Evolutionary conservation across 1,139 yeast genomes (phyloP).

Genomic region (Suhomyces terraborum): DNA sequence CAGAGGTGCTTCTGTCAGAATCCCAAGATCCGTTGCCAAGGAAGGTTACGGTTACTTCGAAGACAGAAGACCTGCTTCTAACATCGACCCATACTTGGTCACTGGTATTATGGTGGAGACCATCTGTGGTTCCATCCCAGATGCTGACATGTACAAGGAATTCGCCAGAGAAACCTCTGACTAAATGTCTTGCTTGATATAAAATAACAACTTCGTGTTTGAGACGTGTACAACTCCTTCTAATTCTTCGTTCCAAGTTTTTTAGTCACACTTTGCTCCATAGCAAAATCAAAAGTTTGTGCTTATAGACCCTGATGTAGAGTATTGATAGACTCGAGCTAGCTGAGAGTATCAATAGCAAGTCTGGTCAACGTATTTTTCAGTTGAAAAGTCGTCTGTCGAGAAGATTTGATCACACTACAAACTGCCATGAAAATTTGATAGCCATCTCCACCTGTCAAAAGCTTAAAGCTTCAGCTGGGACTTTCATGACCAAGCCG

Average conservation of each 20-base stretch:
- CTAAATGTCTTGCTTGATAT: constrained; percentile 18
- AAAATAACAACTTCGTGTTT: not conserved
- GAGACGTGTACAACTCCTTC: constrained; percentile 4
- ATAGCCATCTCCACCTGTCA: no score
- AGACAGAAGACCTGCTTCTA: constrained; percentile 99
- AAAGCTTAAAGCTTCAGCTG: no score
- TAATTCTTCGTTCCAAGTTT: constrained; percentile 8
- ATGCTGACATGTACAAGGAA: constrained; percentile 93
- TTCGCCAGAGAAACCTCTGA: constrained; percentile 68
- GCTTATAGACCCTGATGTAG: constrained; percentile 3
- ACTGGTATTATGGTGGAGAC: constrained; percentile 98
- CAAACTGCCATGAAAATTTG: no score
- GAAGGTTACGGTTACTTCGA: constrained; percentile 98
- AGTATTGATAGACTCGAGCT: no score
- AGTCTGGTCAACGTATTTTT: no score
- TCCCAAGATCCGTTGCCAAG: constrained; percentile 97
- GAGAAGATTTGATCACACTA: no score
- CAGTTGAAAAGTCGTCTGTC: no score
- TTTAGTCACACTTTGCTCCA: constrained; percentile 3
- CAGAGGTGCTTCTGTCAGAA: constrained; percentile 99
- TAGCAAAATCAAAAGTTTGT: constrained; percentile 4
- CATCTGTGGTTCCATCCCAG: constrained; percentile 91
- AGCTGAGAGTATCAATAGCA: no score
- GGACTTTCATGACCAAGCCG: no score
- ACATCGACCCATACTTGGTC: constrained; percentile 97